Evolutionary conservation across 306 rosid species (phyloP).

Genomic region (Pyrus bretschneideri): DNA sequence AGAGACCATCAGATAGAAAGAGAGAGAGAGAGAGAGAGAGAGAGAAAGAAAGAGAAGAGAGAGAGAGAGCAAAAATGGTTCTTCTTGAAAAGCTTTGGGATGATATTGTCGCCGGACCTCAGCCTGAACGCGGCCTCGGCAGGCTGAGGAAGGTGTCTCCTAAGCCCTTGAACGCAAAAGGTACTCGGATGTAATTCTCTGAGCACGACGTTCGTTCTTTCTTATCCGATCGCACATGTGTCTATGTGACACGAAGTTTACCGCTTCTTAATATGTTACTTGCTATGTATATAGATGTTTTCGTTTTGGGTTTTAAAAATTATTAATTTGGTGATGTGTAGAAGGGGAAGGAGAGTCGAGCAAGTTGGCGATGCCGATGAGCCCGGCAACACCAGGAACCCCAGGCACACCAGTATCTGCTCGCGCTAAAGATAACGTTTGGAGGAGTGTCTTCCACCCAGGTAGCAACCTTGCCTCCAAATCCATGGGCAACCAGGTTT

Average conservation of each 20-base stretch:
- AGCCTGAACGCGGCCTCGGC: constrained; percentile 81
- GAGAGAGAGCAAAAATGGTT: constrained; percentile 28
- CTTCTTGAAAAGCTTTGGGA: constrained; percentile 92
- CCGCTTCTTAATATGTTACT: too few species aligned
- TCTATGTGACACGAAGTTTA: not conserved
- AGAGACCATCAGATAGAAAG: not conserved
- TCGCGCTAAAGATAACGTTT: constrained; percentile 62
- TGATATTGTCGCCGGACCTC: constrained; percentile 75
- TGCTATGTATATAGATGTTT: not conserved
- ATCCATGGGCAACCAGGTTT: constrained; percentile 47
- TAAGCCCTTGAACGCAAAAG: constrained; percentile 37
- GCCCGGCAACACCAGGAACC: constrained; percentile 51
- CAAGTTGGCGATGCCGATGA: constrained; percentile 31
- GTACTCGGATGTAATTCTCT: not conserved
- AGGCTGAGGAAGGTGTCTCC: constrained; percentile 49
- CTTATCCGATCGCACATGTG: not conserved
- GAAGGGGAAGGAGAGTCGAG: constrained; percentile 41
- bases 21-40: too few species aligned
- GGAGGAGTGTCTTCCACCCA: constrained; percentile 98
- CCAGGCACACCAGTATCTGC: constrained; percentile 50
- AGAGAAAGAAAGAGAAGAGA: too few species aligned
- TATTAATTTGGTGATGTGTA: not conserved
- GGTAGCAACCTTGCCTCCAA: constrained; percentile 83
- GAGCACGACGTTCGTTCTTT: too few species aligned
- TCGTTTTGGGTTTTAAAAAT: not conserved